Percentiles rank a stretch among this genome's conserved stretches.
phyloP scores from a whole-genome alignment of 2,329 filamentous ascomycete species.

The Pyrenophora seminiperda region DNA sequence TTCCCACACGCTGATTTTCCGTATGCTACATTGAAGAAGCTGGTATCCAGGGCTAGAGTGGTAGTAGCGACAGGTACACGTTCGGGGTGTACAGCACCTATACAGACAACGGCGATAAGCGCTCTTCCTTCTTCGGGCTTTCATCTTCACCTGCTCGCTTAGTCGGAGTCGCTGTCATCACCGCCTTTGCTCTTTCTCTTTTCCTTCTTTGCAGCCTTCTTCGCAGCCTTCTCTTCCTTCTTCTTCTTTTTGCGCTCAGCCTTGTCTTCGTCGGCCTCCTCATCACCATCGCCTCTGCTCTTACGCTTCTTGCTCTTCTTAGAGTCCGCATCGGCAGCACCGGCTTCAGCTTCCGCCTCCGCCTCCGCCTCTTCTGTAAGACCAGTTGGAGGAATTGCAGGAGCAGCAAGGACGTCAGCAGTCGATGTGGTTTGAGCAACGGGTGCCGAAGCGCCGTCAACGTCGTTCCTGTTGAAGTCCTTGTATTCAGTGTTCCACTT shows the following conservation, averaged over 20 bases:
- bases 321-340: slow-evolving; percentile 10
- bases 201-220: slow-evolving; percentile 43
- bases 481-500: slow-evolving; percentile 94
- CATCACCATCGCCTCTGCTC: slow-evolving; percentile 55
- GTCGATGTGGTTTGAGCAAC: slow-evolving; percentile 42
- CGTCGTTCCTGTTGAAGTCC: slow-evolving; percentile 62
- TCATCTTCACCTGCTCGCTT: slow-evolving; percentile 21
- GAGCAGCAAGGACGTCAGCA: slow-evolving; percentile 45
- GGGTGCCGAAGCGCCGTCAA: slow-evolving; percentile 28
- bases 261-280: slow-evolving; percentile 54
- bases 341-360: slow-evolving; percentile 40
- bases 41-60: slow-evolving; percentile 34
- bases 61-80: slow-evolving; percentile 31
- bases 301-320: slow-evolving; percentile 54
- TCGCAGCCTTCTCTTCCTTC: slow-evolving; percentile 67
- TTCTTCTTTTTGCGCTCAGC: slow-evolving; percentile 66
- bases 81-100: slow-evolving; percentile 21
- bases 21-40: slow-evolving; percentile 44
- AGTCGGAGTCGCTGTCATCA: slow-evolving; percentile 42
- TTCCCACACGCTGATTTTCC: slow-evolving; percentile 24
- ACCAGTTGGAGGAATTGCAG: slow-evolving; percentile 43
- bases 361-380: slow-evolving; percentile 50
- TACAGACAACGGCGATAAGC: slow-evolving; percentile 18
- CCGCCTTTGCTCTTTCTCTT: slow-evolving; percentile 40
- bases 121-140: slow-evolving; percentile 23